These are phyloP conservation scores for Zangia roseola DNA, from an alignment of 768 basidiomycete genomes.

Conservation along the genomic window DNA sequence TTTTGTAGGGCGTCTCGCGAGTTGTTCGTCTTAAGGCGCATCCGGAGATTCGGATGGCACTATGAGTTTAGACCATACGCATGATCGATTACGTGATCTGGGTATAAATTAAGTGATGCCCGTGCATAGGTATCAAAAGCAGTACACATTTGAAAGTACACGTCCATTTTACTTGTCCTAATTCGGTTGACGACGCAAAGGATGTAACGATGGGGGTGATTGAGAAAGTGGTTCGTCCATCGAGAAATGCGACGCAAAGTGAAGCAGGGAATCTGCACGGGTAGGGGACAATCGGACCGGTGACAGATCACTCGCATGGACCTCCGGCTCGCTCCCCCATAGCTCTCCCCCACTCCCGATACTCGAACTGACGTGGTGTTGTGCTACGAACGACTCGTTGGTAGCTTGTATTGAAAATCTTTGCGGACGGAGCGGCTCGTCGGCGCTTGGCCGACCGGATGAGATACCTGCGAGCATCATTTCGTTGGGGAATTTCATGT, in stretches of 20 bases:
- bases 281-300: slow-evolving; percentile 4
- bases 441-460: slow-evolving; percentile 15
- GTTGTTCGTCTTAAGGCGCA: slow-evolving; percentile 71
- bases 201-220: slow-evolving; percentile 19
- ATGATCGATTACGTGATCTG: slow-evolving; percentile 10
- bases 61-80: no score
- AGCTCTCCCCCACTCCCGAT: slow-evolving; percentile 20
- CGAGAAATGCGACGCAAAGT: slow-evolving; percentile 15
- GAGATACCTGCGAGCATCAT: slow-evolving; percentile 9
- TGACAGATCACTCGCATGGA: slow-evolving; percentile 2
- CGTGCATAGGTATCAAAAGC: not conserved
- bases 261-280: slow-evolving; percentile 4
- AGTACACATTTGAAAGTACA: slow-evolving; percentile 7
- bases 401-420: slow-evolving; percentile 15
- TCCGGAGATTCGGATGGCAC: slow-evolving; percentile 51
- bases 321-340: slow-evolving; percentile 24
- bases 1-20: no score
- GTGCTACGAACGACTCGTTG: slow-evolving; percentile 2
- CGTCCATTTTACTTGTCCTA: not conserved
- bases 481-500: slow-evolving; percentile 16
- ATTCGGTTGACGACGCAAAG: slow-evolving; percentile 26
- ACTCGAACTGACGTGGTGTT: slow-evolving; percentile 10
- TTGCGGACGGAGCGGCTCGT: slow-evolving; percentile 22
- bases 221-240: slow-evolving; percentile 8
- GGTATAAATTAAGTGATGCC: slow-evolving; percentile 7